A percentile compares a stretch with the other conserved stretches of the same genome.
Conservation (phyloP, 306 rosid genomes). For the Malus sylvestris region DNA sequence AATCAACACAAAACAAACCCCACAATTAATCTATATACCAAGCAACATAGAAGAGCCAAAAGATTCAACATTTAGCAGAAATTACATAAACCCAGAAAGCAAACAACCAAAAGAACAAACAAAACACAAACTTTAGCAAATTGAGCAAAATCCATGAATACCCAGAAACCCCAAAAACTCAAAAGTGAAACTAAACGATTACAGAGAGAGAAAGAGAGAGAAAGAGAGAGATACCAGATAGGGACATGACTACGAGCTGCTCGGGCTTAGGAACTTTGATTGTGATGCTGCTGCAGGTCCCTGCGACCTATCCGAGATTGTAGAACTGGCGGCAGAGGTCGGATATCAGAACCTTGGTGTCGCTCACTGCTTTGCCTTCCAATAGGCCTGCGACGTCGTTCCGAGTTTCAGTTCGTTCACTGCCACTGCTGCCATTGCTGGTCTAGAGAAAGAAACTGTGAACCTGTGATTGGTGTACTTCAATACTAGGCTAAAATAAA, state of each 20-base stretch:
- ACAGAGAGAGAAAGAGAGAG: too few species aligned
- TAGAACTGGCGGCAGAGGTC: slow-evolving; percentile 94
- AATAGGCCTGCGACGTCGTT: slow-evolving; percentile 58
- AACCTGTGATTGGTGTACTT: too few species aligned
- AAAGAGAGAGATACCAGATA: too few species aligned
- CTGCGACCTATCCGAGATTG: slow-evolving; percentile 84
- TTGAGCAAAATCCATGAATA: not conserved
- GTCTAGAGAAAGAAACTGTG: not conserved
- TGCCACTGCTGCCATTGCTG: slow-evolving; percentile 10
- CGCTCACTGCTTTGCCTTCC: slow-evolving; percentile 57
- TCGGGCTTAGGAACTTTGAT: slow-evolving; percentile 69
- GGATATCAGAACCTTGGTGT: slow-evolving; percentile 60
- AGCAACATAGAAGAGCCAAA: too few species aligned
- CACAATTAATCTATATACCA: too few species aligned
- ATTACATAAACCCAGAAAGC: slow-evolving; percentile 14
- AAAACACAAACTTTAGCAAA: not conserved
- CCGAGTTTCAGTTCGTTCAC: slow-evolving; percentile 42
- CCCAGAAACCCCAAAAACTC: slow-evolving; percentile 10
- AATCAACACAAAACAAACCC: too few species aligned
- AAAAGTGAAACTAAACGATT: too few species aligned
- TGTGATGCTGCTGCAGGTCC: slow-evolving; percentile 91
- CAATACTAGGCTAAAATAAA: too few species aligned
- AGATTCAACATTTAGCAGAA: not conserved
- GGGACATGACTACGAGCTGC: slow-evolving; percentile 43
- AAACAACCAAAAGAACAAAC: not conserved